phyloP scores from a whole-genome alignment of 352 stramenopile species.

The Thraustochytrium sp. region DNA sequence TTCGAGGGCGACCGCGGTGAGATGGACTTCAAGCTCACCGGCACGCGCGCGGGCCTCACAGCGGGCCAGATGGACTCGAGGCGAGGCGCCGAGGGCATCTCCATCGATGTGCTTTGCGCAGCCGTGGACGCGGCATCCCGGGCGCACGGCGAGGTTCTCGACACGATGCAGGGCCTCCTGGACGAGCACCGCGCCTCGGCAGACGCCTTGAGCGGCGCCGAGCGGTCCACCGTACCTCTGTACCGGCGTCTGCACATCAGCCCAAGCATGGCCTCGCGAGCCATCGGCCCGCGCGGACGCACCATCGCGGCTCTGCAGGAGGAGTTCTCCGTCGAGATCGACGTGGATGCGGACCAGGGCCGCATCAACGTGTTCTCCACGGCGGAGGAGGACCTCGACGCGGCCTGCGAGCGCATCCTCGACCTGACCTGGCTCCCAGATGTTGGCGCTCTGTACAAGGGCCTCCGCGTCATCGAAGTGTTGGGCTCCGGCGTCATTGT shows the following conservation, averaged over 20 bases:
- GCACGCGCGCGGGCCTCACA: slow-evolving; percentile 79
- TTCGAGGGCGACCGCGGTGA: slow-evolving; percentile 91
- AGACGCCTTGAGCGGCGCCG: not conserved
- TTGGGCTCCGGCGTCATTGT: not conserved
- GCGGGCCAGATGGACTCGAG: slow-evolving; percentile 93
- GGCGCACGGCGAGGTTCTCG: not conserved
- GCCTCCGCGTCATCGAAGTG: not conserved
- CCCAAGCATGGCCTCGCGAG: not conserved
- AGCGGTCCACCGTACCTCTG: not conserved
- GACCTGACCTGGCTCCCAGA: not conserved
- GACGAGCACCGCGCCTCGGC: not conserved
- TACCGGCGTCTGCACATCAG: not conserved
- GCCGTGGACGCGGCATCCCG: not conserved
- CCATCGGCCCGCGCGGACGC: not conserved
- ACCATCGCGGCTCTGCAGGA: not conserved
- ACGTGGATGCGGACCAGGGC: not conserved
- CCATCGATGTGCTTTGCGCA: not conserved
- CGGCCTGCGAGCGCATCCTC: not conserved
- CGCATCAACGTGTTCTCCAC: not conserved
- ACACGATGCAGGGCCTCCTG: not conserved
- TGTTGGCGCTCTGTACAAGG: not conserved
- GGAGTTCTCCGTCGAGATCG: slow-evolving; percentile 2
- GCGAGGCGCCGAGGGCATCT: slow-evolving; percentile 4
- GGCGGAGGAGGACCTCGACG: not conserved
- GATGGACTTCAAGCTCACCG: slow-evolving; percentile 95